Conservation (phyloP, 345 rosid species). For the Adansonia digitata region DNA sequence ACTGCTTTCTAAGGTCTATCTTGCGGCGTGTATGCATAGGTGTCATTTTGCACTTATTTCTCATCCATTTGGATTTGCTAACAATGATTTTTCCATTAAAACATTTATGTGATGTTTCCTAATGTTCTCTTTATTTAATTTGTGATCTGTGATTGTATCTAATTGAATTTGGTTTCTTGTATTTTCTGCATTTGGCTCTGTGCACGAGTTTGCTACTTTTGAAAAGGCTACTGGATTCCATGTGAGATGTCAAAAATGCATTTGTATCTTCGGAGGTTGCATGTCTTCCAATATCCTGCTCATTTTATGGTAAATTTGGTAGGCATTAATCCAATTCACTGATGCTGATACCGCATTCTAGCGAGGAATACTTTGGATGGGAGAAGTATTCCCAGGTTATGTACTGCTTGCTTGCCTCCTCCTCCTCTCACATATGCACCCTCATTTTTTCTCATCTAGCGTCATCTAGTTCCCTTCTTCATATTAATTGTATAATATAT, state of each 20-base stretch:
- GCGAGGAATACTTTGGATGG: conserved; percentile 90
- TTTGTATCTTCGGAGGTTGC: conserved; percentile 15
- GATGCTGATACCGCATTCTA: conserved; percentile 85
- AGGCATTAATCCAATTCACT: conserved; percentile 92
- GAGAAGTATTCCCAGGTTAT: conserved; percentile 90
- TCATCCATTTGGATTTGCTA: conserved; percentile 30
- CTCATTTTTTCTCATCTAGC: neutral
- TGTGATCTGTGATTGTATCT: conserved; percentile 12
- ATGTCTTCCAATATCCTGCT: conserved; percentile 3
- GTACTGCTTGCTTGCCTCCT: conserved; percentile 14
- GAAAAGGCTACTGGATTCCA: conserved; percentile 98
- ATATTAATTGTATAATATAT: neutral
- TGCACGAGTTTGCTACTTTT: conserved; percentile 94
- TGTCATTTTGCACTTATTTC: conserved; percentile 74
- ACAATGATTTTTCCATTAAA: neutral
- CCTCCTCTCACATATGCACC: neutral
- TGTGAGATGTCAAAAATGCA: conserved; percentile 37
- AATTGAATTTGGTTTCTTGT: conserved; percentile 51
- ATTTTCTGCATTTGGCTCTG: conserved; percentile 97
- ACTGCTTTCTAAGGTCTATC: conserved; percentile 70
- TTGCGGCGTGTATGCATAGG: conserved; percentile 68
- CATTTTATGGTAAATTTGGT: conserved; percentile 23
- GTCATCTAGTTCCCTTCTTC: neutral
- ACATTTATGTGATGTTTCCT: conserved; percentile 28
- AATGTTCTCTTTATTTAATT: neutral